These are phyloP conservation scores for Calonectria leucothoes DNA, from an alignment of 2,329 filamentous ascomycete species.

Conservation along the genomic window DNA sequence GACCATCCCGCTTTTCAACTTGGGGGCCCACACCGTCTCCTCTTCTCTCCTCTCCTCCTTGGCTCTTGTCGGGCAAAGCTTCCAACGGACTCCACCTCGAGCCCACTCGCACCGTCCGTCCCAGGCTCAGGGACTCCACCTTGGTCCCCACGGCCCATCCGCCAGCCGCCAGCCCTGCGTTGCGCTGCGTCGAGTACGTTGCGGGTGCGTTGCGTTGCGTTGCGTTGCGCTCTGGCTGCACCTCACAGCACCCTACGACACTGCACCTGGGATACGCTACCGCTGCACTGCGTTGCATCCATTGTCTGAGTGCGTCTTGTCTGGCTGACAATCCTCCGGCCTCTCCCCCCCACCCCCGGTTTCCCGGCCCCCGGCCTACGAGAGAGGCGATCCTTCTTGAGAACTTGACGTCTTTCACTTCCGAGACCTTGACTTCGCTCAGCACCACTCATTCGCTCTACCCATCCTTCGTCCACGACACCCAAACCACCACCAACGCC, in stretches of 20 bases:
- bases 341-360: conserved; percentile 41
- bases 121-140: conserved; percentile 27
- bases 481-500: conserved; percentile 19
- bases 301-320: conserved; percentile 40
- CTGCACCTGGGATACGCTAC: not conserved
- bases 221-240: conserved; percentile 13
- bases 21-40: conserved; percentile 14
- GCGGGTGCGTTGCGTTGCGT: conserved; percentile 4
- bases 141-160: conserved; percentile 36
- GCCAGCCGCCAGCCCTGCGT: conserved; percentile 28
- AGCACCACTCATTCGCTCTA: conserved; percentile 28
- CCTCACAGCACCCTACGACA: not conserved
- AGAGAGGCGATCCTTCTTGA: conserved; percentile 38
- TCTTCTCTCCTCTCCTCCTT: conserved; percentile 28
- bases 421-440: conserved; percentile 38
- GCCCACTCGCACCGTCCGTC: conserved; percentile 30
- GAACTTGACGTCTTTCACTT: conserved; percentile 46
- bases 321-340: conserved; percentile 37
- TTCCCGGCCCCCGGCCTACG: conserved; percentile 40
- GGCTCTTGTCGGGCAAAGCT: conserved; percentile 38
- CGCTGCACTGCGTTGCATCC: conserved; percentile 29
- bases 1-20: conserved; percentile 17
- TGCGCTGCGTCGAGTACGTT: conserved; percentile 8
- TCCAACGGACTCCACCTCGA: conserved; percentile 34
- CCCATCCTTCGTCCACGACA: conserved; percentile 30